Percentiles rank a stretch among this genome's conserved stretches.
Evolutionary conservation across 371 early-diverging fungal genomes (phyloP).

Genomic region (Actinomortierella ambigua): DNA sequence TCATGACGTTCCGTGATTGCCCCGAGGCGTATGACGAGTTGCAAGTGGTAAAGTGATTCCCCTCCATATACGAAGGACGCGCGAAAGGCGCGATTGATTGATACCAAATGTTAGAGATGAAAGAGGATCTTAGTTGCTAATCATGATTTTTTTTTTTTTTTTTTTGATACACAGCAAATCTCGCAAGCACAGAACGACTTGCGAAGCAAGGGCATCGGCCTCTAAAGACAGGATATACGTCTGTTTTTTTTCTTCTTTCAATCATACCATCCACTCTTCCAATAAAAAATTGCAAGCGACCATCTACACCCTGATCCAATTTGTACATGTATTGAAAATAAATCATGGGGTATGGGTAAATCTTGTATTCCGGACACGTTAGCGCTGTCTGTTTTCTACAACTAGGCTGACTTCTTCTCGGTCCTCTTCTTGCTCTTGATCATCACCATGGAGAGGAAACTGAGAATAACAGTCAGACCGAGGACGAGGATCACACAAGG

Average conservation of each 20-base stretch:
- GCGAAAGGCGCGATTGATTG: not conserved
- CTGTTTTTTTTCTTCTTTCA: no score
- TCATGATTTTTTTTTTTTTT: conserved; percentile 1
- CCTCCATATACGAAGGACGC: not conserved
- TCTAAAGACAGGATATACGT: no score
- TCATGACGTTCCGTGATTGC: conserved; percentile 89
- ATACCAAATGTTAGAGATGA: not conserved
- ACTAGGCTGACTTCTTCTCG: conserved; percentile 51
- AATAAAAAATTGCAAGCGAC: no score
- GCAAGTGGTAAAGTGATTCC: conserved; percentile 59
- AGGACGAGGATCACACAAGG: conserved; percentile 84
- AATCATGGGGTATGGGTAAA: no score
- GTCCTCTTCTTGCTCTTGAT: conserved; percentile 77
- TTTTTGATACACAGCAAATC: conserved; percentile 59
- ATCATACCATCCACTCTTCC: no score
- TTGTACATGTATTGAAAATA: no score
- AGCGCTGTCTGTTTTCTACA: no score
- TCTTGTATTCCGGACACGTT: no score
- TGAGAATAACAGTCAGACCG: conserved; percentile 75
- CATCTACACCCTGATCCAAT: no score
- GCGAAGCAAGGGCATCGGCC: conserved; percentile 60
- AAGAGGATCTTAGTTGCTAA: not conserved
- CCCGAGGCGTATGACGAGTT: conserved; percentile 86
- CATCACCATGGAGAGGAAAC: conserved; percentile 84
- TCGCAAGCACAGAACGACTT: conserved; percentile 66